Base-by-base conservation (phyloP, 2,329 filamentous ascomycete genomes). In the Fulvia fulva region DNA sequence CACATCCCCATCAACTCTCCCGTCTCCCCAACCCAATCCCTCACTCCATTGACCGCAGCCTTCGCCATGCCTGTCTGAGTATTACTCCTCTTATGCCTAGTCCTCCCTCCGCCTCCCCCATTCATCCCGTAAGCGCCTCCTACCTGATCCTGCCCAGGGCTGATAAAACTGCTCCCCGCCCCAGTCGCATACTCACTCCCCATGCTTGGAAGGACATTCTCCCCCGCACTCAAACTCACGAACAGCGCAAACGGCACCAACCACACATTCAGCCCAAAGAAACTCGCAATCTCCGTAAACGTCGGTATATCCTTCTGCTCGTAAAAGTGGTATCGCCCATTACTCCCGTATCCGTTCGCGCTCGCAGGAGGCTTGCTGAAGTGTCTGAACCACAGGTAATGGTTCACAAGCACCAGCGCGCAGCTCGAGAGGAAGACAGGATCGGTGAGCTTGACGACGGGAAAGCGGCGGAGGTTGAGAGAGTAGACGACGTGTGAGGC, bases 241-340 rank as follows among this genome's bases (percentile, higher is more conserved):
- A 99, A 99, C 14, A 99, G 81, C 16, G 92, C 87, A 71, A 99
- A 99, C 0, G 94, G 94, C 0, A 97, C 90, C 1, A 99, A 81
- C 94, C 94, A 99, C 0, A 99, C 92, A 68, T 92, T 96, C 1
- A 99, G 80, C 0, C 94, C 94, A 71, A 99, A 99, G 76, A 94
- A 99, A 0, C 90, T 93, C 0, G 94, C 91, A 46, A 97, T 94
- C 77, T 97, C 91, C 19, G 90, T 92, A 73, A 99, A 99, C 37
- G 84, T 87, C 0, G 94, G 94, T 46, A 91, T 80, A 11, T 77
- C 70, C 3, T 77, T 78, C 23, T 64, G 65, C 22, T 69, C 66
- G 56, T 73, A 70, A 53, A 70, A 72, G 52, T 67, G 68, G 60
- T 69, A 73, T 41, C 62, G 37, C 19, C 37, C 37, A 19, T 52